Base-by-base conservation (phyloP, 1,284 basidiomycete species). In the Pseudozyma pruni region DNA sequence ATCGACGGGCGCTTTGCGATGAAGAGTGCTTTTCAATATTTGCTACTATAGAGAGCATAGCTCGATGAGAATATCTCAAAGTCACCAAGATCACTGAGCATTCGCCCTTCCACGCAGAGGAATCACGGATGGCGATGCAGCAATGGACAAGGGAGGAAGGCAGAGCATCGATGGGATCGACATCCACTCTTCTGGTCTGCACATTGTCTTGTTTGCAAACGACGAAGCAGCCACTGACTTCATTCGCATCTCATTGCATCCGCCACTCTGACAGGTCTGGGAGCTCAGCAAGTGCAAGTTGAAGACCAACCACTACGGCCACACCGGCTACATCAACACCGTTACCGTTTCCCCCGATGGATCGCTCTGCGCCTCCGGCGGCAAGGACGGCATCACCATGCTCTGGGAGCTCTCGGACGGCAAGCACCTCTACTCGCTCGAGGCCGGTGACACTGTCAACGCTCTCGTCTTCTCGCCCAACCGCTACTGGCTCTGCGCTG, bases 321-420 rank as follows among this genome's bases (percentile, higher is more conserved):
- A 99, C 88, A 96, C 92, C 52, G 96, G 96, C 77, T 98, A 98
- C 88, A 94, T 99, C 86, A 98, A 96, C 89, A 95, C 95, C 78
- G 86, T 99, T 83, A 95, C 96, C 70, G 94, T 99, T 73, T 99
- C 96, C 40, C 96, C 96, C 70, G 96, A 99, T 83, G 96, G 96
- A 75, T 99, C 96, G 46, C 90, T 99, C 81, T 95, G 95, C 83
- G 96, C 96, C 52, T 98, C 96, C 44, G 96, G 96, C 83, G 96
- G 96, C 82, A 98, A 98, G 87, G 96, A 99, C 75, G 76, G 79
- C 49, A 95, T 98, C 86, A 97, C 94, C 84, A 99, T 99, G 96
- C 91, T 99, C 72, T 99, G 95, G 96, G 96, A 99, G 85, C 87
- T 99, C 79, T 98, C 98, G 86, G 96, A 98, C 87, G 94, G 94